Evolutionary conservation across 2,329 filamentous ascomycete genomes (phyloP).

Genomic region (Neofusicoccum ribis): DNA sequence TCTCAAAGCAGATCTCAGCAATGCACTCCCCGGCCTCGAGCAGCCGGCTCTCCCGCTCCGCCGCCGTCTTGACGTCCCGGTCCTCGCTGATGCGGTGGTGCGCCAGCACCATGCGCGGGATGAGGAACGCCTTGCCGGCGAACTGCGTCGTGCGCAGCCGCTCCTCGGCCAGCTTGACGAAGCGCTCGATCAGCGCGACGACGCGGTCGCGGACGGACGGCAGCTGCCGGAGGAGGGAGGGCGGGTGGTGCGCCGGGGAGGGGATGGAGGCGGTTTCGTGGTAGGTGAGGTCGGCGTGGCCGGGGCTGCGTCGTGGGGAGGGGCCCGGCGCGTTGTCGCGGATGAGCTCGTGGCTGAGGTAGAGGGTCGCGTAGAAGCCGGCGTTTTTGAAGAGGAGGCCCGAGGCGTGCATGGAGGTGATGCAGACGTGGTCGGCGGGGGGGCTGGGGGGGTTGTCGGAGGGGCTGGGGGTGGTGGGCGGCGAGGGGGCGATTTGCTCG

Average conservation of each 20-base stretch:
- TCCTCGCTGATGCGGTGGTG: slow-evolving; percentile 8
- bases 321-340: background rate
- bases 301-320: too few species aligned
- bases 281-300: too few species aligned
- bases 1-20: slow-evolving; percentile 10
- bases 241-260: background rate
- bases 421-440: background rate
- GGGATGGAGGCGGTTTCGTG: too few species aligned
- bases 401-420: background rate
- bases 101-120: slow-evolving; percentile 16
- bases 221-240: background rate
- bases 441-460: too few species aligned
- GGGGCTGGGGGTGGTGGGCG: too few species aligned
- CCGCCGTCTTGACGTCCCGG: background rate
- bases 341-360: slow-evolving; percentile 17
- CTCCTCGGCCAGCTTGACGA: slow-evolving; percentile 13
- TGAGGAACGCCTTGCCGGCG: slow-evolving; percentile 15
- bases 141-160: slow-evolving; percentile 12
- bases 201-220: background rate
- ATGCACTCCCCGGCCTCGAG: slow-evolving; percentile 1
- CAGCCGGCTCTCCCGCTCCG: slow-evolving; percentile 3
- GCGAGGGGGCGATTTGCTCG: too few species aligned
- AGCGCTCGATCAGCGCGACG: slow-evolving; percentile 1
- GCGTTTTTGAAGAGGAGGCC: slow-evolving; percentile 10
- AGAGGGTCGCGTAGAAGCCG: slow-evolving; percentile 9